Base-by-base conservation (phyloP, 2,329 filamentous ascomycete species). In the Paecilomyces sp. region DNA sequence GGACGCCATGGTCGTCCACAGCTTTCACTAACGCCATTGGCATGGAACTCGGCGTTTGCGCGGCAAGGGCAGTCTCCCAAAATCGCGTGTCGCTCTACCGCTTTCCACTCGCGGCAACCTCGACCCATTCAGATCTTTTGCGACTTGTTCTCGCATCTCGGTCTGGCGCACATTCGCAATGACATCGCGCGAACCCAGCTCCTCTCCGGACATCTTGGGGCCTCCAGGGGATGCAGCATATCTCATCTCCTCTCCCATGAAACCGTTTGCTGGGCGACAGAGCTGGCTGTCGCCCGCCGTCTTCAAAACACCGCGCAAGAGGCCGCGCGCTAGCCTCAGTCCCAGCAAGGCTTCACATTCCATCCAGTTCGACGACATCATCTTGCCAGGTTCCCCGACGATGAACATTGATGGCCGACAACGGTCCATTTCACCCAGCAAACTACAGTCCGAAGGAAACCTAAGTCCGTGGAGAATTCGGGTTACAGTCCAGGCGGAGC, bases 391-490 rank as follows among this genome's bases (percentile, higher is more conserved):
- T 5, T 74, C 74, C 3, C 75, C 76, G 3, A 65, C 67, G 24
- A 70, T 64, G 65, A 72, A 72, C 30, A 41, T 72, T 2, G 66
- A 65, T 62, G 65, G 67, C 61, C 63, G 65, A 54, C 65, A 70
- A 54, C 59, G 66, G 50, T 70, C 73, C 4, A 57, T 72, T 34
- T 77, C 76, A 13, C 76, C 75, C 12, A 70, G 73, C n/a, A 77
- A 76, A 54, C 59, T 67, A 1, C 69, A 69, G 52, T 65, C 68
- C 11, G 75, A 76, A 8, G 73, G 71, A 7, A 77, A 77, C 66
- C 66, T 76, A 13, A 80, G 77, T 63, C 78, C 78, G 30, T 80
- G 78, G 78, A 75, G 77, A 58, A 79, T 80, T 60, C 72, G 76
- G 53, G 77, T 80, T 25, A 80, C 78, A 0, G 72, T 80, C 36